Conservation (phyloP, 495 filamentous ascomycete genomes). For the Lasiosphaeris hirsuta region DNA sequence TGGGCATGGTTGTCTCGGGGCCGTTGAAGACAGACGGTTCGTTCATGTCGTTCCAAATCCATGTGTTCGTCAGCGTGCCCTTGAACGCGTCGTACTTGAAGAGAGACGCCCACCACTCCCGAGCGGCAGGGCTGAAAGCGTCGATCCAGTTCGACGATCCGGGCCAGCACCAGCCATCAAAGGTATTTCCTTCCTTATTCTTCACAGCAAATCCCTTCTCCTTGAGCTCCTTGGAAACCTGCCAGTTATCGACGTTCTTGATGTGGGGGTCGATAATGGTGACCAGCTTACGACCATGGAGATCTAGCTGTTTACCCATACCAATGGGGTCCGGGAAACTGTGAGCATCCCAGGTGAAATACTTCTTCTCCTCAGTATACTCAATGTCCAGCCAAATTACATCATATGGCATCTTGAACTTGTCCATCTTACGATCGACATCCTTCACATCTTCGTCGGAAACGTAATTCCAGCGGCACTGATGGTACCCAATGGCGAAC, state of each 20-base stretch:
- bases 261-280: constrained; percentile 96
- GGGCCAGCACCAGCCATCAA: constrained; percentile 98
- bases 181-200: constrained; percentile 85
- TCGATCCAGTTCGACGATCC: constrained; percentile 95
- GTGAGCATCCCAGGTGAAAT: constrained; percentile 92
- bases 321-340: constrained; percentile 79
- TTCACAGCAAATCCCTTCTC: constrained; percentile 76
- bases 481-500: constrained; percentile 90
- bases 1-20: constrained; percentile 95
- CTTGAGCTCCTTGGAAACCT: constrained; percentile 73
- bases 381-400: constrained; percentile 99
- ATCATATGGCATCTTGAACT: constrained; percentile 91
- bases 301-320: constrained; percentile 83
- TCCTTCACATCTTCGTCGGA: constrained; percentile 95
- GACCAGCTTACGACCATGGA: constrained; percentile 83
- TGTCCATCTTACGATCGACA: constrained; percentile 94
- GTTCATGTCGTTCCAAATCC: constrained; percentile 99
- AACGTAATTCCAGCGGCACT: constrained; percentile 98
- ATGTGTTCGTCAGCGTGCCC: constrained; percentile 75
- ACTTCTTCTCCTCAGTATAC: constrained; percentile 93
- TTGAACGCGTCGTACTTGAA: constrained; percentile 86
- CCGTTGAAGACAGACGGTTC: constrained; percentile 98
- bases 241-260: constrained; percentile 81
- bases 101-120: constrained; percentile 82
- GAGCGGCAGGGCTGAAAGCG: constrained; percentile 82